Conservation (phyloP, 2,329 filamentous ascomycete species). For the Diplocarpon rosae region DNA sequence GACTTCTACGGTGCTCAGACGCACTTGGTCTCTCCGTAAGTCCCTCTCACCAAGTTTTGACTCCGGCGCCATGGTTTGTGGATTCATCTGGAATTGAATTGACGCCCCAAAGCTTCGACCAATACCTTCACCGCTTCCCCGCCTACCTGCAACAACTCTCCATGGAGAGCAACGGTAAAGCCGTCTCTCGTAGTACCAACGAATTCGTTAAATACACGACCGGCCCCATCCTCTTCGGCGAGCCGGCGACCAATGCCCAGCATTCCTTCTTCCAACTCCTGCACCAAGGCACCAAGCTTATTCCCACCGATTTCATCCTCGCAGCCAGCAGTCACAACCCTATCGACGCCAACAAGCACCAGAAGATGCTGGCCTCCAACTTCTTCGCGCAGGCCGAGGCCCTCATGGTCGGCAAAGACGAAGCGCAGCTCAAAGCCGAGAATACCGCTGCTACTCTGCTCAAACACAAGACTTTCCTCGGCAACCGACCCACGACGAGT, state of each 20-base stretch:
- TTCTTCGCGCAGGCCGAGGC: slow-evolving; percentile 85
- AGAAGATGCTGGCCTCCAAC: slow-evolving; percentile 90
- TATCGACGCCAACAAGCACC: slow-evolving; percentile 82
- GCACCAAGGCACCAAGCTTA: slow-evolving; percentile 98
- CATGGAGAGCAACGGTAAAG: slow-evolving; percentile 99
- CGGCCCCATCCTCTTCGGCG: slow-evolving; percentile 89
- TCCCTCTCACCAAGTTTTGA: slow-evolving; percentile 17
- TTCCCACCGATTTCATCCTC: slow-evolving; percentile 95
- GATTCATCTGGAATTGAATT: too few relatives aligned
- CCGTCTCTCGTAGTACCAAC: slow-evolving; percentile 77
- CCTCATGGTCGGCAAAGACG: slow-evolving; percentile 82
- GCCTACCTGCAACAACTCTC: slow-evolving; percentile 98
- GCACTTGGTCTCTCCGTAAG: slow-evolving; percentile 87
- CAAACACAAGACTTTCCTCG: slow-evolving; percentile 98
- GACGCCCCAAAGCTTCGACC: slow-evolving; percentile 60
- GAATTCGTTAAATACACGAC: slow-evolving; percentile 95
- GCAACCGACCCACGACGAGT: slow-evolving; percentile 92
- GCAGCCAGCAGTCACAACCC: slow-evolving; percentile 96
- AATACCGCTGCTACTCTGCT: slow-evolving; percentile 64
- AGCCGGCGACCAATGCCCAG: slow-evolving; percentile 97
- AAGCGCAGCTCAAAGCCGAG: slow-evolving; percentile 68
- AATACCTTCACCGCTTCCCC: slow-evolving; percentile 98
- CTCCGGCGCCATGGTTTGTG: not conserved
- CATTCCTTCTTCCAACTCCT: slow-evolving; percentile 99
- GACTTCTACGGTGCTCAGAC: slow-evolving; percentile 98